phyloP scores from a whole-genome alignment of 768 basidiomycete genomes.

The Pleurotus giganteus region DNA sequence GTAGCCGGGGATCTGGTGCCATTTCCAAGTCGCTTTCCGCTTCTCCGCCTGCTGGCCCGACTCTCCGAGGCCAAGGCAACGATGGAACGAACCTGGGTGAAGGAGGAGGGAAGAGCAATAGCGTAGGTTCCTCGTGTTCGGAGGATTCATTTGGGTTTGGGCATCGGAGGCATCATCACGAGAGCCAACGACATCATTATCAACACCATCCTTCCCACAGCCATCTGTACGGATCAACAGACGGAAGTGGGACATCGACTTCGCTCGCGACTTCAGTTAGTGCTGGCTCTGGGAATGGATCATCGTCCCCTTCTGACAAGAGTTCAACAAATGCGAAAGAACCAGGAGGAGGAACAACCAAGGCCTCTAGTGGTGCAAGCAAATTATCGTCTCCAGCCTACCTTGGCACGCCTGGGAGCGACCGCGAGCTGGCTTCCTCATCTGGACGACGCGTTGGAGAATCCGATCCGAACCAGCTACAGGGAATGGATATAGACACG shows the following conservation, averaged over 20 bases:
- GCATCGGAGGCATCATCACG: background rate
- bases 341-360: slow-evolving; percentile 6
- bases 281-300: slow-evolving; percentile 18
- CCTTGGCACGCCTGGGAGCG: background rate
- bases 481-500: slow-evolving; percentile 4
- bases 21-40: background rate
- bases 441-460: background rate
- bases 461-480: slow-evolving; percentile 7
- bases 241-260: slow-evolving; percentile 5
- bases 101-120: background rate
- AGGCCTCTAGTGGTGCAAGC: slow-evolving; percentile 15
- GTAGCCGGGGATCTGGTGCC: no score
- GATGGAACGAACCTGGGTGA: background rate
- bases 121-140: slow-evolving; percentile 6
- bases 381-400: slow-evolving; percentile 19
- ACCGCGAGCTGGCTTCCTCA: background rate
- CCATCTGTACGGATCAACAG: slow-evolving; percentile 4
- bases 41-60: background rate
- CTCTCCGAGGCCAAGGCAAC: background rate
- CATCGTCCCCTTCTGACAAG: slow-evolving; percentile 21
- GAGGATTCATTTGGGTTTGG: slow-evolving; percentile 11
- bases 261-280: slow-evolving; percentile 7
- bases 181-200: background rate
- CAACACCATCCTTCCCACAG: slow-evolving; percentile 2
- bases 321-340: slow-evolving; percentile 9